These are phyloP conservation scores for Parascedosporium putredinis DNA, from an alignment of 2,329 filamentous ascomycete genomes.

Conservation along the genomic window DNA sequence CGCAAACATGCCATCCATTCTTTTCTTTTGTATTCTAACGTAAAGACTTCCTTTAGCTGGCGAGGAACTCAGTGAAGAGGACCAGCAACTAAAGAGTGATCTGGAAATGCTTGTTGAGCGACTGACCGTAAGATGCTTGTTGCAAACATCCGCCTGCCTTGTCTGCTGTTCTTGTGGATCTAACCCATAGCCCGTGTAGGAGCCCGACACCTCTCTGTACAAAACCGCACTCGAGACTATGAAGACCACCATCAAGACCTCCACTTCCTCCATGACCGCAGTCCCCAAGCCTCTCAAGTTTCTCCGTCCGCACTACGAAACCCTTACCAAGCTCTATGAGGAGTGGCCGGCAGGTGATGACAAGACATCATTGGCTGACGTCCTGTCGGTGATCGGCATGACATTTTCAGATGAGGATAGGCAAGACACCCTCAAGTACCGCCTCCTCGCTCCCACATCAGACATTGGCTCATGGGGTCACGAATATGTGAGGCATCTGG, in stretches of 20 bases:
- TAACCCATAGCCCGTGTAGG: slow-evolving; percentile 40
- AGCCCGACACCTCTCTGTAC: slow-evolving; percentile 78
- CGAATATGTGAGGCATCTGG: slow-evolving; percentile 93
- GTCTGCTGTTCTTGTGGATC: slow-evolving; percentile 11
- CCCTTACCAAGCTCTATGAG: slow-evolving; percentile 77
- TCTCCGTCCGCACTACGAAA: slow-evolving; percentile 89
- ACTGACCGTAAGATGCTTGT: slow-evolving; percentile 54
- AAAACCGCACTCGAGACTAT: slow-evolving; percentile 89
- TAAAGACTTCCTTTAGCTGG: slow-evolving; percentile 22
- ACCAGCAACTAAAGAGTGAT: slow-evolving; percentile 95
- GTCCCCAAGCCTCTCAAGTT: slow-evolving; percentile 98
- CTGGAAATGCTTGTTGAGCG: slow-evolving; percentile 97
- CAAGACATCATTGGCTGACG: slow-evolving; percentile 86
- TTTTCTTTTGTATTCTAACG: slow-evolving; percentile 8
- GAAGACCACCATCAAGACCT: slow-evolving; percentile 98
- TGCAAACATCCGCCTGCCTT: background rate
- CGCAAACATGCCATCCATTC: too few relatives aligned
- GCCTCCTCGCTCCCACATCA: slow-evolving; percentile 76
- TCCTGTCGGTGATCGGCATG: slow-evolving; percentile 96
- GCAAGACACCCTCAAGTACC: slow-evolving; percentile 92
- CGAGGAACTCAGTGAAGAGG: slow-evolving; percentile 95
- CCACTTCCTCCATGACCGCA: slow-evolving; percentile 97
- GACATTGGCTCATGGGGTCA: slow-evolving; percentile 97
- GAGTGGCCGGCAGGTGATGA: slow-evolving; percentile 76
- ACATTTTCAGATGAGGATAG: slow-evolving; percentile 95